Evolutionary conservation across 2,329 filamentous ascomycete genomes (phyloP).

Genomic region (Epichloe sylvatica): DNA sequence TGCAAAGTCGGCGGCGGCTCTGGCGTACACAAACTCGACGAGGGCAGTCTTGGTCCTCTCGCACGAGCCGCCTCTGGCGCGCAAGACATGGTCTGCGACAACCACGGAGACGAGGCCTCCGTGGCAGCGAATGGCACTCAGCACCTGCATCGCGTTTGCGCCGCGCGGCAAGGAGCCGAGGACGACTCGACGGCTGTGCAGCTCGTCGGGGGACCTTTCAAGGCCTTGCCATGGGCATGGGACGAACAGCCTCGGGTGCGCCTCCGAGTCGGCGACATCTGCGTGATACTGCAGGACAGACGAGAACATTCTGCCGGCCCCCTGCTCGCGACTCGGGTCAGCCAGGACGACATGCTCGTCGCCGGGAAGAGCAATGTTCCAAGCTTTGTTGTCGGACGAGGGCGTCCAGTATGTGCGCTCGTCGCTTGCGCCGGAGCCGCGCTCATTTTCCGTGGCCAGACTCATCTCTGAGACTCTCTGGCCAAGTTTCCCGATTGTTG

Average conservation of each 20-base stretch:
- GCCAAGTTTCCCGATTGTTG: background rate
- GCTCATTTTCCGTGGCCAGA: background rate
- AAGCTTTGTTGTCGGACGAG: background rate
- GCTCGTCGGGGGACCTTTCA: rapidly evolving
- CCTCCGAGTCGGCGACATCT: background rate
- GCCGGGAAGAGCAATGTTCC: background rate
- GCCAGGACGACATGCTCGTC: background rate
- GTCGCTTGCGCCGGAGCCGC: background rate
- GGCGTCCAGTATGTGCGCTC: background rate
- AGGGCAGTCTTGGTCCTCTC: constrained; percentile 7
- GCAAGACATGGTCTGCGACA: background rate
- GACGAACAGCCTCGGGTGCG: constrained; percentile 1
- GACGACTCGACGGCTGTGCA: constrained; percentile 11
- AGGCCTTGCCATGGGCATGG: background rate
- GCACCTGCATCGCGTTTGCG: constrained; percentile 7
- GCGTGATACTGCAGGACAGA: constrained; percentile 3
- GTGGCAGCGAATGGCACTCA: constrained; percentile 8
- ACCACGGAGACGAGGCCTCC: constrained; percentile 7
- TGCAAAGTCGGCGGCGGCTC: background rate
- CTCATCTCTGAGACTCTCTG: background rate
- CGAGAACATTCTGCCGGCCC: too few species aligned
- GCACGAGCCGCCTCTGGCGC: background rate
- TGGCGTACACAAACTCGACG: constrained; percentile 11
- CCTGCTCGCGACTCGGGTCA: background rate
- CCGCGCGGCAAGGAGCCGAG: constrained; percentile 11